phyloP scores from a whole-genome alignment of 2,329 filamentous ascomycete species.

The Monosporascus sp. region DNA sequence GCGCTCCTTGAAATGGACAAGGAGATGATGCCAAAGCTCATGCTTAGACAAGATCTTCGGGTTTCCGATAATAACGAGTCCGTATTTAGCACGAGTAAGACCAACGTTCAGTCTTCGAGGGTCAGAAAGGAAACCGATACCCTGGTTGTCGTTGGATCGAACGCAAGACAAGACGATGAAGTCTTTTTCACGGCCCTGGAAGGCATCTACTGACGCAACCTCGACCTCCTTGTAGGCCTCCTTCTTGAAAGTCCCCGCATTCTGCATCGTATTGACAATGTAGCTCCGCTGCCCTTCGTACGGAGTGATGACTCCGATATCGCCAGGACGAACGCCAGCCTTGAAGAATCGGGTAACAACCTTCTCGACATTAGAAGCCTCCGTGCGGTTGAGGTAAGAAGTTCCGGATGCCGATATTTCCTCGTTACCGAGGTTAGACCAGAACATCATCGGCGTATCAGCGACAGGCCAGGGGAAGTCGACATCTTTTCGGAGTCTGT shows the following conservation, averaged over 20 bases:
- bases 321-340: slow-evolving; percentile 86
- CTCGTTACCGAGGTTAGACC: slow-evolving; percentile 95
- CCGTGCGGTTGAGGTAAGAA: slow-evolving; percentile 95
- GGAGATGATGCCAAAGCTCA: slow-evolving; percentile 91
- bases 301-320: slow-evolving; percentile 96
- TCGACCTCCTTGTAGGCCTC: slow-evolving; percentile 98
- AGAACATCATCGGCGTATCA: slow-evolving; percentile 99
- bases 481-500: slow-evolving; percentile 84
- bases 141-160: slow-evolving; percentile 96
- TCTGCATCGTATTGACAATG: slow-evolving; percentile 99
- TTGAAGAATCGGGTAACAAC: slow-evolving; percentile 98
- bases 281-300: slow-evolving; percentile 98
- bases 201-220: slow-evolving; percentile 95
- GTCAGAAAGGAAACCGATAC: slow-evolving; percentile 97
- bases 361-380: slow-evolving; percentile 97
- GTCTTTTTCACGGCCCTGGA: slow-evolving; percentile 98
- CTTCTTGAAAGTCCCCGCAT: slow-evolving; percentile 94
- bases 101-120: slow-evolving; percentile 96
- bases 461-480: slow-evolving; percentile 97
- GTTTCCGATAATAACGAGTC: slow-evolving; percentile 92
- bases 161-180: slow-evolving; percentile 98
- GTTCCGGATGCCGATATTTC: slow-evolving; percentile 98
- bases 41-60: slow-evolving; percentile 97
- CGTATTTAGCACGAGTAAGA: slow-evolving; percentile 93
- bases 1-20: slow-evolving; percentile 93